Base-by-base conservation (phyloP, 257 asterid species). In the Linderniella brevidens region DNA sequence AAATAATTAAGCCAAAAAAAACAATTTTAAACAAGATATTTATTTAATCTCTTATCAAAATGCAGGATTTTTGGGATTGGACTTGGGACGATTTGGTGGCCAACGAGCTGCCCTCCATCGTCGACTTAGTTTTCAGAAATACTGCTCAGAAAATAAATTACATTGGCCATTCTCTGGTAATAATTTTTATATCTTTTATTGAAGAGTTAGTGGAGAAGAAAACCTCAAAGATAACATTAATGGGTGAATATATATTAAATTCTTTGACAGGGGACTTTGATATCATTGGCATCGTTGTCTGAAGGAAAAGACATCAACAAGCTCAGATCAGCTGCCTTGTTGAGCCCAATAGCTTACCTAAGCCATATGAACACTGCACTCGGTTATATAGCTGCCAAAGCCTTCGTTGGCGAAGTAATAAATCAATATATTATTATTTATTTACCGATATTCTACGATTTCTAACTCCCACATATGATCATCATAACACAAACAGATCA, bases 291-390 rank as follows among this genome's bases (percentile, higher is more conserved):
- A 19, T 54, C 72, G 0, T 60, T 85, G 35, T 62, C 93, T 0
- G 65, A 77, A 57, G 74, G 87, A 47, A 76, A 38, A 48, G 58
- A 54, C 32, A 4, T 64, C 15, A 67, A 65, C 36, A 75, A 69
- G 64, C 70, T 84, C 11, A 73, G 59, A 70, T 84, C 95, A 6
- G 93, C 86, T 9, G 78, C 61, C 13, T 54, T 84, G 69, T 48
- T 84, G 15, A 57, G 86, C 65, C 95, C 95, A 29, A 55, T 80
- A 37, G 95, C 92, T 17, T 71, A 77, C 35, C 54, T 72, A 38
- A 70, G 55, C 47, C 86, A 84, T 41, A 65, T 77, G 59, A 61
- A 57, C 60, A 73, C 73, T 17, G 58, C 58, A 0, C 58, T 75
- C 11, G 81, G 71, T 6, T 46, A 60, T 16, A 32, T 61, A 6